Evolutionary conservation across 1,139 yeast genomes (phyloP), one percentile per base, ranked within the genome.

Genomic region (Hyphopichia wangnamkhiaoensis): DNA sequence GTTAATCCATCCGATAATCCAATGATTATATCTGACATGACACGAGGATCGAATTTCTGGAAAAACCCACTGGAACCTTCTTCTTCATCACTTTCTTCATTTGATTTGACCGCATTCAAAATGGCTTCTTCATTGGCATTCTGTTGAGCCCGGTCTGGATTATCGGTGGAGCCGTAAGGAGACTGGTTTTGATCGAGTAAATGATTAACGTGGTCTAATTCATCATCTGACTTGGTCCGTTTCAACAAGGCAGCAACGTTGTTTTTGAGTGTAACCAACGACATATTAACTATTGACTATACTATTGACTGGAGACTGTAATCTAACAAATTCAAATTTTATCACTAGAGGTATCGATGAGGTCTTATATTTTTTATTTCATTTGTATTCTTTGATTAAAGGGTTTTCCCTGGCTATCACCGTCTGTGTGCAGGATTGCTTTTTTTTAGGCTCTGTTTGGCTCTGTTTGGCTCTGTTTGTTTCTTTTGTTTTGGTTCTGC

Each of bases 1-100:
- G 94, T 85, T 51, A 85, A 71, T 2, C 94, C 94, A 58, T 85
- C 94, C 34, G 87, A 80, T 43, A 85, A 71, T 3, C 94, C 94
- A 52, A 85, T 85, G 45, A 85, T 84, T 38, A 84, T 72, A 60
- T 85, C 94, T 32, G 87, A 79, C 87, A 85, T 84, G 29, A 83
- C 86, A 60, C 93, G 71, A 12, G 93, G 93, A 58, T 84, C 78
- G 46, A 73, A 71, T 33, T 58, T 65, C 46, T 59, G 60, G 54
- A 72, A 70, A 41, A 71, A 67, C 12, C 74, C 74, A 4, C 39
- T 37, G n/a, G 45, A 36, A 12, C 50, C 58, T 5, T 54, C 56
- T 5, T 55, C 62, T 19, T 54, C 62, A 15, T 52, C 54, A 38
- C 53, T 46, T 35, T 52, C 52, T 39, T 40, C 51, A 29, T 44